Conservation (phyloP, 148 eudicot genomes). For the Fagopyrum tataricum region DNA sequence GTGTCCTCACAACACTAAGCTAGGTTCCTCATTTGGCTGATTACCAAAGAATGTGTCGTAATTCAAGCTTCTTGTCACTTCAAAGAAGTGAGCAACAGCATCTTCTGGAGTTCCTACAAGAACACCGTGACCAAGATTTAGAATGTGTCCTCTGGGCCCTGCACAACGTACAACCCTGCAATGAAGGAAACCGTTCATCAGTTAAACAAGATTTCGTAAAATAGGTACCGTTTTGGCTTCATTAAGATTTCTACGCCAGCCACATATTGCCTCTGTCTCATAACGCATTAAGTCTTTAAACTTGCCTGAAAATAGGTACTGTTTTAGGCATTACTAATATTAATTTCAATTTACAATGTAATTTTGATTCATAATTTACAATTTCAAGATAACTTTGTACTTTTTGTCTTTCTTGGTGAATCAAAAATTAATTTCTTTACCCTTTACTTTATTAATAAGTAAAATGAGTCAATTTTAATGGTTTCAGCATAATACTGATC, state of each 20-base stretch:
- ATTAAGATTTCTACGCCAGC: not conserved
- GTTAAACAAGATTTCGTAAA: not conserved
- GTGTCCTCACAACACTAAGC: conserved; percentile 7
- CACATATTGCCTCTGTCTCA: not conserved
- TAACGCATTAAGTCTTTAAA: no score
- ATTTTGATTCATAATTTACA: no score
- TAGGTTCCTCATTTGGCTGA: conserved; percentile 8
- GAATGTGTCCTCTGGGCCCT: conserved; percentile 77
- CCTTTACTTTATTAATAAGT: no score
- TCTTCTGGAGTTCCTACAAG: conserved; percentile 97
- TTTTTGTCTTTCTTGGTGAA: no score
- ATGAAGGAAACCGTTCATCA: conserved; percentile 2
- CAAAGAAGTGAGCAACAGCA: conserved; percentile 91
- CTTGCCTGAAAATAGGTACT: no score
- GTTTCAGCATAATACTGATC: not conserved
- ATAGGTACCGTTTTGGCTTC: not conserved
- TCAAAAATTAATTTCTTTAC: no score
- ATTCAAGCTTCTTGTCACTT: conserved; percentile 66
- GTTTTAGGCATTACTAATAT: no score
- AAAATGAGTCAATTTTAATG: no score
- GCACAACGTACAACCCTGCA: conserved; percentile 91
- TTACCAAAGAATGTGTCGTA: conserved; percentile 20
- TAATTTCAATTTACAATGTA: no score
- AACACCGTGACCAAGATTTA: conserved; percentile 92
- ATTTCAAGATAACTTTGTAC: no score